Base-by-base conservation (phyloP, 441 rosid genomes). In the Populus hybrid region DNA sequence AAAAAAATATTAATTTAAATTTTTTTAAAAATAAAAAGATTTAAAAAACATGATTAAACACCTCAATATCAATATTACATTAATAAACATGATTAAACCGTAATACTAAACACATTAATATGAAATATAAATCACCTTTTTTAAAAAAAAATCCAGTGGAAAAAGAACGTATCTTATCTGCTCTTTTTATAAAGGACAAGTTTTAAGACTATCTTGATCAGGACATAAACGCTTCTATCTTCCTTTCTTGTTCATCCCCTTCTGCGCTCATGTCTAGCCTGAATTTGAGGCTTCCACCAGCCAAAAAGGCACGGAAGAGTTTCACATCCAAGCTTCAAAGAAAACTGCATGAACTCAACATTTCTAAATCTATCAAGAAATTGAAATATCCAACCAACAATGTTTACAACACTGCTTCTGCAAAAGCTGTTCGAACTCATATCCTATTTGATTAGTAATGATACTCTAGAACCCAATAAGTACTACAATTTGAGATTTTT, bases 301-400 rank as follows among this genome's bases (percentile, higher is more conserved):
- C 94, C 86, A 89, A 86, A 82, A 89, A 87, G 80, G 92, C 90
- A 70, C 92, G 97, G 97, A 88, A 87, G 82, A 82, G 85, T 77
- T 83, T 94, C 85, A 82, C 94, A 64, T 79, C 84, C 79, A 92
- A 88, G 65, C 74, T 93, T 28, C 87, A 83, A 66, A 82, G 61
- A 76, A 88, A 83, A 45, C 90, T 88, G 3, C 88, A 31, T 31
- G 90, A 81, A 67, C 86, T 89, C 68, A 80, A 78, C 45, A 77
- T 76, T 29, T 83, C 89, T 80, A 90, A 79, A 82, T 63, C 87
- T 20, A 76, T 80, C 73, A 83, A 84, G 78, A 86, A 87, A 69
- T 74, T 82, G 26, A 77, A 74, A 42, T 33, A 50, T 11, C 29
- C 1, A 7, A 4, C 7, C 76, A 76, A 29, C 7, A 9, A 28